A percentile compares a stretch with the other conserved stretches of the same genome.
phyloP scores from a whole-genome alignment of 306 rosid species.

The Pyrus bretschneideri region DNA sequence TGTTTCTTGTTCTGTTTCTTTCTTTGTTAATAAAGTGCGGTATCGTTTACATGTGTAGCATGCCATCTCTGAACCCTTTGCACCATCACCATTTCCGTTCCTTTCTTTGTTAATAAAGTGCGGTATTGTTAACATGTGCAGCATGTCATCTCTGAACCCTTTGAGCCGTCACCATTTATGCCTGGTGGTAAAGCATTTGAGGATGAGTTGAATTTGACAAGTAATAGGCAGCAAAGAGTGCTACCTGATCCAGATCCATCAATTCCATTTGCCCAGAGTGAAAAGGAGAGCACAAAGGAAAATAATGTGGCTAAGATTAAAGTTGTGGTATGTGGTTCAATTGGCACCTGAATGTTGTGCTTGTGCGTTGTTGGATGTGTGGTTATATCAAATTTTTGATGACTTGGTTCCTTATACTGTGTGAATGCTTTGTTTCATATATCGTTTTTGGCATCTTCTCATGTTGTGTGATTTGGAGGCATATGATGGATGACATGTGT shows the following conservation, averaged over 20 bases:
- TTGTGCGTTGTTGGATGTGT: not conserved
- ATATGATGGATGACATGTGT: not conserved
- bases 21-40: constrained; percentile 18
- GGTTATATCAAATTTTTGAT: not conserved
- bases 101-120: constrained; percentile 13
- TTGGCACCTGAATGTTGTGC: not conserved
- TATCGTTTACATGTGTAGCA: constrained; percentile 49
- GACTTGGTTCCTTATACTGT: not conserved
- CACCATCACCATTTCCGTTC: constrained; percentile 57
- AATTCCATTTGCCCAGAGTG: constrained; percentile 40
- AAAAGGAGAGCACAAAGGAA: constrained; percentile 71
- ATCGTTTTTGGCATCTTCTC: not conserved
- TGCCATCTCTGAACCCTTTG: constrained; percentile 78
- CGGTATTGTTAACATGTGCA: constrained; percentile 33
- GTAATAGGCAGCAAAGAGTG: constrained; percentile 48
- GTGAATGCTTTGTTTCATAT: not conserved
- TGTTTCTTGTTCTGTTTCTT: not conserved
- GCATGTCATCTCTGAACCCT: constrained; percentile 86
- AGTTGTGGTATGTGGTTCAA: constrained; percentile 82
- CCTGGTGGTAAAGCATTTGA: constrained; percentile 69
- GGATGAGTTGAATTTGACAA: constrained; percentile 45
- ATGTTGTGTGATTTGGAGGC: not conserved
- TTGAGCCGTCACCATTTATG: constrained; percentile 87
- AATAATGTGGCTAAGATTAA: constrained; percentile 85
- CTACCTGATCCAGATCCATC: constrained; percentile 50